Percentiles rank a stretch among this genome's conserved stretches.
Evolutionary conservation across 805 yeast species (phyloP).

Genomic region (Spathaspora sp.): DNA sequence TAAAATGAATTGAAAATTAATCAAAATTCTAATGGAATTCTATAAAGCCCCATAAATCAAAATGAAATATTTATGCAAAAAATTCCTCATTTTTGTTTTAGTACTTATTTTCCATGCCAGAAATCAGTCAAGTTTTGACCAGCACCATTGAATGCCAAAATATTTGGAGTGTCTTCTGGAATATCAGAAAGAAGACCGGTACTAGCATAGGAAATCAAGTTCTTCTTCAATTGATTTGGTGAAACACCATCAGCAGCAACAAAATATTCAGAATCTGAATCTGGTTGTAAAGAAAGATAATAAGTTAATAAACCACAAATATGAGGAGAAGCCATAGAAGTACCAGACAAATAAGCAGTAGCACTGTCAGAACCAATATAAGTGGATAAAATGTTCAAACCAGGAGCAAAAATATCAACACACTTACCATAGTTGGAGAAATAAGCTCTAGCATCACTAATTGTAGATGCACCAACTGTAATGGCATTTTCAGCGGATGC

Average conservation of each 20-base stretch:
- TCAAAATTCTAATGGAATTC: background rate
- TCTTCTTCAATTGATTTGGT: slow-evolving; percentile 74
- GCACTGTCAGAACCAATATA: slow-evolving; percentile 70
- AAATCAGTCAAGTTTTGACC: slow-evolving; percentile 66
- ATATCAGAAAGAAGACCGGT: slow-evolving; percentile 55
- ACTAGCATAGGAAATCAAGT: slow-evolving; percentile 66
- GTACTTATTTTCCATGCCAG: slow-evolving; percentile 41
- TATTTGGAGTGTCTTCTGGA: slow-evolving; percentile 73
- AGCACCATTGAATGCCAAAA: slow-evolving; percentile 77
- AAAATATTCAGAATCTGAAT: slow-evolving; percentile 59
- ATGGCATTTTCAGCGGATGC: slow-evolving; percentile 82
- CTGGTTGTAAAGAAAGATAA: slow-evolving; percentile 84
- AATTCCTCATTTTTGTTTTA: background rate
- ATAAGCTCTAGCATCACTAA: slow-evolving; percentile 86
- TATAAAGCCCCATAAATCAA: background rate
- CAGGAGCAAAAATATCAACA: slow-evolving; percentile 97
- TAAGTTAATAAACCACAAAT: slow-evolving; percentile 89
- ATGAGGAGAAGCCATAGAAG: slow-evolving; percentile 98
- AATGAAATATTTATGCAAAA: background rate
- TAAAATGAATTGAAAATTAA: background rate
- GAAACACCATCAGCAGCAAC: slow-evolving; percentile 53
- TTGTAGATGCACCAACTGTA: slow-evolving; percentile 93
- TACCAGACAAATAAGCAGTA: slow-evolving; percentile 68
- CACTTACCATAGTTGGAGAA: slow-evolving; percentile 95
- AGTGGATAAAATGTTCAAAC: slow-evolving; percentile 81